Evolutionary conservation across 1,139 yeast genomes (phyloP), one percentile per base, ranked within the genome.

Genomic region (Magnusiomyces paraingens): DNA sequence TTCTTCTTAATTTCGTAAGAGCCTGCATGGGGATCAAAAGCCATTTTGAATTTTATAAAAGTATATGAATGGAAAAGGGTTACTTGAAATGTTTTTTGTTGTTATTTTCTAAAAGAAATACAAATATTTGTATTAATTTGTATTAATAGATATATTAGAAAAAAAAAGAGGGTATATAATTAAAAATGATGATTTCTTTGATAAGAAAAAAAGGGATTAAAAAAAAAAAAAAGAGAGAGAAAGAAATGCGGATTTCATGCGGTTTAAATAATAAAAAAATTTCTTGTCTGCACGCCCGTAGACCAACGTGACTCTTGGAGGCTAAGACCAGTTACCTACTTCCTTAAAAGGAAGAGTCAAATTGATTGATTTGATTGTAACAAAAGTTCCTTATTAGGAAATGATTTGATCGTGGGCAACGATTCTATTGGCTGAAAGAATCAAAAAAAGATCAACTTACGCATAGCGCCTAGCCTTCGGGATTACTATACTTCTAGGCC

Each of bases 1-100:
- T 51, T 52, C 38, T 38, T 38, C 21, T 47, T 47, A 15, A 2
- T 46, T 12, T 46, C 42, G 15, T n/a, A 35, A 10, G n/a, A 14
- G 42, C 40, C 40, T 14, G 40, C 29, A 39, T 42, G 42, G 14
- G 26, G 18, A 32, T 18, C 17, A 44, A 40, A 15, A 35, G 20
- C 51, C 38, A 41, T 4, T 17, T 43, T 17, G 6, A 22, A 40
- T 4, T 2, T 17, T 14, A 11, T 15, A 40, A 47, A 15, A 36
- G 21, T 11, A 26, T 15, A 29, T 36, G 20, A 29, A 29, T n/a
- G 15, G 10, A 22, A 29, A 40, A 42, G 22, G 18, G 38, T n/a
- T 38, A 5, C 12, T 38, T 38, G 15, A 38, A 38, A n/a, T 5
- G 18, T 4, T 14, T 38, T 38, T 17, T 38, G 38, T 14, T 35